Evolutionary conservation across 2,329 filamentous ascomycete genomes (phyloP).

Genomic region (Ceratocystis variospora): DNA sequence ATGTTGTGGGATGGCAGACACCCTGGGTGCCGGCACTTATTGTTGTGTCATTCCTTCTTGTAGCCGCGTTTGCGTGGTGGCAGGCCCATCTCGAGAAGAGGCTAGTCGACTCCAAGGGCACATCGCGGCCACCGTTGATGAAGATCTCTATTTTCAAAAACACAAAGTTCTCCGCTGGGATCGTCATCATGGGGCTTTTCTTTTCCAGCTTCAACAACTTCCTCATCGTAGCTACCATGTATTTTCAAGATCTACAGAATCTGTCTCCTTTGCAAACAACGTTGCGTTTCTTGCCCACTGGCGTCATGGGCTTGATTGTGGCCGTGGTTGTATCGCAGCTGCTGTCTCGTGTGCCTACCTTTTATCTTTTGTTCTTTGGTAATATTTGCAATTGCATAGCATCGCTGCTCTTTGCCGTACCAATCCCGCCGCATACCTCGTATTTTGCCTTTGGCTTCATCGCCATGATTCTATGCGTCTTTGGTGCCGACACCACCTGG

Average conservation of each 20-base stretch:
- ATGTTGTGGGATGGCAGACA: conserved; percentile 52
- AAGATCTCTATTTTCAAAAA: conserved; percentile 51
- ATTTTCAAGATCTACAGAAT: conserved; percentile 53
- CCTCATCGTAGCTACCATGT: conserved; percentile 54
- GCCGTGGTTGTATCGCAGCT: conserved; percentile 42
- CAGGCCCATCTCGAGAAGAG: conserved; percentile 44
- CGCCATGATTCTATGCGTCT: conserved; percentile 51
- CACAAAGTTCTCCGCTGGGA: conserved; percentile 45
- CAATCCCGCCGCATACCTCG: conserved; percentile 44
- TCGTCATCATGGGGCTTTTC: conserved; percentile 52
- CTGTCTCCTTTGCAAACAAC: conserved; percentile 51
- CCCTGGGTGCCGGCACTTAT: conserved; percentile 49
- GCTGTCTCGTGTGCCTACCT: conserved; percentile 44
- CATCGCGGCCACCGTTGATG: conserved; percentile 29
- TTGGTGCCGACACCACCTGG: conserved; percentile 54
- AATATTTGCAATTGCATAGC: conserved; percentile 42
- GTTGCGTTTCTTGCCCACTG: conserved; percentile 53
- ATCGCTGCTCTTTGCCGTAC: conserved; percentile 48
- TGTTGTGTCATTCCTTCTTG: conserved; percentile 41
- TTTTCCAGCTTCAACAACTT: conserved; percentile 56
- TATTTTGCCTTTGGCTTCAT: conserved; percentile 56
- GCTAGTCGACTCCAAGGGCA: conserved; percentile 20
- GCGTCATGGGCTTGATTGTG: conserved; percentile 44
- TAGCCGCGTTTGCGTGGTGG: conserved; percentile 46
- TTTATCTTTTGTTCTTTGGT: conserved; percentile 44